A percentile compares a stretch with the other conserved stretches of the same genome.
phyloP scores from a whole-genome alignment of 2,329 filamentous ascomycete species.

The Acephala macrosclerotiorum region DNA sequence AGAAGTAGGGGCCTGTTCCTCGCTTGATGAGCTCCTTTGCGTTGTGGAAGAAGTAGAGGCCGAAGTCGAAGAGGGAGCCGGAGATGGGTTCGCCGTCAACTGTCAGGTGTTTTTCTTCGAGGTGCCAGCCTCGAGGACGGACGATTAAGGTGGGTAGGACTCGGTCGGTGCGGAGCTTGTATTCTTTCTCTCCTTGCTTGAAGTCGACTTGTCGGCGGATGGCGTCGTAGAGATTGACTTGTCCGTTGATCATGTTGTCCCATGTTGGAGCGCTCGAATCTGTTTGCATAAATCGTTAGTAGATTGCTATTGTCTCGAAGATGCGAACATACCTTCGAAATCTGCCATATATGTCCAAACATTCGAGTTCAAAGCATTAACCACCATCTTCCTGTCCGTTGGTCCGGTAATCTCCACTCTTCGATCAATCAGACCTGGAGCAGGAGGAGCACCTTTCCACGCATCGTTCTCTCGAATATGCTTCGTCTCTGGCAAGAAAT shows the following conservation, averaged over 20 bases:
- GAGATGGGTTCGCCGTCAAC: slow-evolving; percentile 96
- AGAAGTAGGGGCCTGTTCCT: slow-evolving; percentile 94
- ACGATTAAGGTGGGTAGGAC: slow-evolving; percentile 90
- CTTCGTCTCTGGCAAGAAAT: slow-evolving; percentile 95
- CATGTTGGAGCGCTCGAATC: slow-evolving; percentile 96
- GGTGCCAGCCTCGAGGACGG: slow-evolving; percentile 94
- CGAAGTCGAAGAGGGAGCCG: slow-evolving; percentile 93
- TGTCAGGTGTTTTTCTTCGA: slow-evolving; percentile 98
- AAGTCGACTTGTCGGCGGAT: slow-evolving; percentile 95
- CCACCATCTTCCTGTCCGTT: slow-evolving; percentile 98
- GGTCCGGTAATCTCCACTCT: slow-evolving; percentile 97
- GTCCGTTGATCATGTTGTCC: slow-evolving; percentile 99
- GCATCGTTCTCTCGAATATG: slow-evolving; percentile 93
- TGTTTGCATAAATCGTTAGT: slow-evolving; percentile 47
- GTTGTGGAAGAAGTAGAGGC: slow-evolving; percentile 99
- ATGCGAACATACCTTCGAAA: slow-evolving; percentile 78
- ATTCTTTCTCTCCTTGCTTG: slow-evolving; percentile 93
- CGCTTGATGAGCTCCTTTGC: slow-evolving; percentile 85
- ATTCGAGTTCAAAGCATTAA: slow-evolving; percentile 94
- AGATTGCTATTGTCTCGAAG: background rate
- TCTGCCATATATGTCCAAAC: slow-evolving; percentile 99
- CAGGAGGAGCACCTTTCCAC: slow-evolving; percentile 92
- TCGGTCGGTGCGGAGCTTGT: slow-evolving; percentile 94
- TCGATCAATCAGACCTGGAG: slow-evolving; percentile 90
- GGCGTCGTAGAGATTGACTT: slow-evolving; percentile 97